Percentiles rank a stretch among this genome's conserved stretches.
These are phyloP conservation scores for Phytophthora melonis DNA, from an alignment of 352 stramenopile species.

Conservation along the genomic window DNA sequence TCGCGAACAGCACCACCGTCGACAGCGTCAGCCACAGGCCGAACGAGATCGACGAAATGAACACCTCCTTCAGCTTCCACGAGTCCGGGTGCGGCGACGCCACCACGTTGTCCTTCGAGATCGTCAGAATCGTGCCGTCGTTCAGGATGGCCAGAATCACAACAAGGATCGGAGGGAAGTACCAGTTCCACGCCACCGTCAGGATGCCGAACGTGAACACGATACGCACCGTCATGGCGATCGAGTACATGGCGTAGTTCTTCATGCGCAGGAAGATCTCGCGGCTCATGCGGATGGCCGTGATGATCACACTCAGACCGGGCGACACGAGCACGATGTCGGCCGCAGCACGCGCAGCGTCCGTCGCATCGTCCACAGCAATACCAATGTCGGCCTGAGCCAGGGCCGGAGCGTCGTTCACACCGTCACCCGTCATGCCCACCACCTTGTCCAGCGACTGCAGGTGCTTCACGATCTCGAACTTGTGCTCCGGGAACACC, in stretches of 20 bases:
- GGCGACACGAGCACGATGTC: conserved; percentile 92
- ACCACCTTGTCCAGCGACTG: conserved; percentile 88
- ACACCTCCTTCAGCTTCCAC: conserved; percentile 79
- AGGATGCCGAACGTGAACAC: conserved; percentile 90
- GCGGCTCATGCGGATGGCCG: conserved; percentile 86
- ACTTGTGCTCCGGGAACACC: conserved; percentile 94
- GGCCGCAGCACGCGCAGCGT: conserved; percentile 89
- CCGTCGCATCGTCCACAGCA: conserved; percentile 90
- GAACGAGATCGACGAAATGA: conserved; percentile 74
- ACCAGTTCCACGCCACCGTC: conserved; percentile 90
- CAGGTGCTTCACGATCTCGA: conserved; percentile 91
- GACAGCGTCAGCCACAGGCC: conserved; percentile 73
- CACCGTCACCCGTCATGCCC: conserved; percentile 90
- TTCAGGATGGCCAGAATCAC: conserved; percentile 93
- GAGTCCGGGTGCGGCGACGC: conserved; percentile 69
- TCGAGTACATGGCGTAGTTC: conserved; percentile 93
- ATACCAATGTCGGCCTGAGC: conserved; percentile 93
- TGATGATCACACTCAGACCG: conserved; percentile 91
- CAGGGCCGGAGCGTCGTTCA: conserved; percentile 93
- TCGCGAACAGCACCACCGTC: conserved; percentile 68
- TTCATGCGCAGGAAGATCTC: conserved; percentile 94
- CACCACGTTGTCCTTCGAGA: conserved; percentile 82
- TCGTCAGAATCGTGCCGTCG: conserved; percentile 88
- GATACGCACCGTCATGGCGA: conserved; percentile 90
- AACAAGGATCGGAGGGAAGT: conserved; percentile 88